Base-by-base conservation (phyloP, 2,329 filamentous ascomycete genomes). In the Aspergillus pseudoterreus region DNA sequence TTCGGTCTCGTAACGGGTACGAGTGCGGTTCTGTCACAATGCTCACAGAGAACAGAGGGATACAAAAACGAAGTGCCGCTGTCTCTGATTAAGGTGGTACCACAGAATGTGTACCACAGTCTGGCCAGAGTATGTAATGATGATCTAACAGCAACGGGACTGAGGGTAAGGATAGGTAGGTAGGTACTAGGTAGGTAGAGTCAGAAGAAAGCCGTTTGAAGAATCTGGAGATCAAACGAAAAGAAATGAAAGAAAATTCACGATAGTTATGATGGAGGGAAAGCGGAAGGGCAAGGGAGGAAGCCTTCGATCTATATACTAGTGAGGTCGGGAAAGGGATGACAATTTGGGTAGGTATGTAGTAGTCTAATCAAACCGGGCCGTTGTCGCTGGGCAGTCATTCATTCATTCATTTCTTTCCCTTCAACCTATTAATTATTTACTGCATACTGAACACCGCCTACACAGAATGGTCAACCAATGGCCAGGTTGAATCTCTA, bases 221-320 rank as follows among this genome's bases (percentile, higher is more conserved):
- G 38, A 41, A 19, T 38, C 10, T 38, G 19, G 22, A 22, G 22
- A 6, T 19, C 19, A 6, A 22, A 5, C 22, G 6, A 22, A 22
- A 3, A 44, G 10, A 30, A 39, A 21, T 36, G 46, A 15, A 21
- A 42, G 46, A 15, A 11, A 22, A 6, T 39, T 24, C 32, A 30
- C 36, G 42, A 45, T 45, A n/a, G 32, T 17, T 32, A 42, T 42
- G 24, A 30, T 24, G 19, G 19, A 43, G 5, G 35, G 6, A 36
- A 33, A 14, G 2, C 15, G 42, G 6, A 24, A 33, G 24, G 10
- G 27, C 27, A n/a, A 21, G 41, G 50, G 57, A 24, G 49, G 52
- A 47, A 48, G 49, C 43, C 27, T 49, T 35, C 50, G 42, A 52
- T 52, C 54, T 61, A 61, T 58, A 60, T 61, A 61, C 49, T 47